These are phyloP conservation scores for Geranium rotundifolium DNA, from an alignment of 345 rosid genomes.

Conservation along the genomic window DNA sequence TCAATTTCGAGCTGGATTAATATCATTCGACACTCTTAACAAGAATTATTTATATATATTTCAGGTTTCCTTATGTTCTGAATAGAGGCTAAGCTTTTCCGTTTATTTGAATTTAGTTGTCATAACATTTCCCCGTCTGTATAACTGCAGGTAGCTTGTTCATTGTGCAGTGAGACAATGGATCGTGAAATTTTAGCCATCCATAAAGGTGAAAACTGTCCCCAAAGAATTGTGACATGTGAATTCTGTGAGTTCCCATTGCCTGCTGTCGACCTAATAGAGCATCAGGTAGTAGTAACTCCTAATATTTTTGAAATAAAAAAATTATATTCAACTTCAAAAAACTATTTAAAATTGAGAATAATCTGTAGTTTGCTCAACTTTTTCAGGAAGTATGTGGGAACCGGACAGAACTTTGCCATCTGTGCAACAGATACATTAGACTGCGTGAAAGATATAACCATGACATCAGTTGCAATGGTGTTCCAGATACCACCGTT, in stretches of 20 bases:
- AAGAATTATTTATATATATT: too few relatives aligned
- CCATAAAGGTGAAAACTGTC: slow-evolving; percentile 85
- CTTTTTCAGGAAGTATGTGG: slow-evolving; percentile 87
- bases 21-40: too few relatives aligned
- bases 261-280: slow-evolving; percentile 81
- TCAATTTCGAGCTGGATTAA: too few relatives aligned
- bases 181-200: slow-evolving; percentile 67
- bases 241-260: slow-evolving; percentile 94
- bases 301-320: slow-evolving; percentile 5
- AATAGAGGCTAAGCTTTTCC: not conserved
- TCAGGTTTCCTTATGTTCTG: not conserved
- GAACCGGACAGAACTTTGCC: slow-evolving; percentile 87
- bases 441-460: slow-evolving; percentile 67
- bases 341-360: not conserved
- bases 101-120: slow-evolving; percentile 1
- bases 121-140: slow-evolving; percentile 4
- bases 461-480: slow-evolving; percentile 69
- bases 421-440: slow-evolving; percentile 69
- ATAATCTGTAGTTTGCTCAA: slow-evolving; percentile 6
- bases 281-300: slow-evolving; percentile 87
- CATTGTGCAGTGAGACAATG: slow-evolving; percentile 79
- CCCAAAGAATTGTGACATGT: slow-evolving; percentile 85
- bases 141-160: slow-evolving; percentile 59
- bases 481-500: slow-evolving; percentile 36
- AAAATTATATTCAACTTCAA: not conserved